These are phyloP conservation scores for Hanseniaspora thailandica DNA, from an alignment of 805 yeast genomes.

Conservation along the genomic window DNA sequence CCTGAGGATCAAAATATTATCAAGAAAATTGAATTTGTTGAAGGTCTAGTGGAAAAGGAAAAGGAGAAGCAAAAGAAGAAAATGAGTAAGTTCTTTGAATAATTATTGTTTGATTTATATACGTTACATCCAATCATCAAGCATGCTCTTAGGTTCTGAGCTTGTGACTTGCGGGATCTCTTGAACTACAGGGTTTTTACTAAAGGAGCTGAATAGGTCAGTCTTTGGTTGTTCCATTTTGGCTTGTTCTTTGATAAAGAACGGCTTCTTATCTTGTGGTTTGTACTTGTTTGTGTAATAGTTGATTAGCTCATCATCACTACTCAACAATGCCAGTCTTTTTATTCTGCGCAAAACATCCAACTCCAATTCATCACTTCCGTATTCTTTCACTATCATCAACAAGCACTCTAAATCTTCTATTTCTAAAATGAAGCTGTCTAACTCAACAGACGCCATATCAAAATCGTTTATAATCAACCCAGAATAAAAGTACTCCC, in stretches of 20 bases:
- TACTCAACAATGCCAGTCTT: neutral
- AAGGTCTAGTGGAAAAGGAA: slow-evolving; percentile 31
- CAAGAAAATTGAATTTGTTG: slow-evolving; percentile 34
- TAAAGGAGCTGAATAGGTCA: neutral
- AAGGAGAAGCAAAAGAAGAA: slow-evolving; percentile 43
- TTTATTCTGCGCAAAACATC: neutral
- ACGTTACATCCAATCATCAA: slow-evolving; percentile 28
- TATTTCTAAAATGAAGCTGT: neutral
- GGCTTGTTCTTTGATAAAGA: neutral
- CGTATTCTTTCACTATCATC: neutral
- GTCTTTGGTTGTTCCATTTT: neutral
- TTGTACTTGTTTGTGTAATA: neutral
- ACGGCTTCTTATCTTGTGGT: neutral
- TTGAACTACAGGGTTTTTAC: neutral
- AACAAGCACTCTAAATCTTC: neutral
- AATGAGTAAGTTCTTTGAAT: slow-evolving; percentile 51
- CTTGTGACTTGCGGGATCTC: neutral
- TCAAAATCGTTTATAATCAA: neutral
- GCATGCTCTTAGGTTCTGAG: slow-evolving; percentile 22
- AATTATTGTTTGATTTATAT: neutral
- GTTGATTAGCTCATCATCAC: neutral
- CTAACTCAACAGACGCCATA: neutral
- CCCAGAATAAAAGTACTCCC: slow-evolving; percentile 12
- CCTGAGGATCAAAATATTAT: slow-evolving; percentile 42
- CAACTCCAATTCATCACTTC: neutral